Evolutionary conservation across 2,329 filamentous ascomycete genomes (phyloP), one percentile per base, ranked within the genome.

Genomic region (Colletotrichum neosansevieriae): DNA sequence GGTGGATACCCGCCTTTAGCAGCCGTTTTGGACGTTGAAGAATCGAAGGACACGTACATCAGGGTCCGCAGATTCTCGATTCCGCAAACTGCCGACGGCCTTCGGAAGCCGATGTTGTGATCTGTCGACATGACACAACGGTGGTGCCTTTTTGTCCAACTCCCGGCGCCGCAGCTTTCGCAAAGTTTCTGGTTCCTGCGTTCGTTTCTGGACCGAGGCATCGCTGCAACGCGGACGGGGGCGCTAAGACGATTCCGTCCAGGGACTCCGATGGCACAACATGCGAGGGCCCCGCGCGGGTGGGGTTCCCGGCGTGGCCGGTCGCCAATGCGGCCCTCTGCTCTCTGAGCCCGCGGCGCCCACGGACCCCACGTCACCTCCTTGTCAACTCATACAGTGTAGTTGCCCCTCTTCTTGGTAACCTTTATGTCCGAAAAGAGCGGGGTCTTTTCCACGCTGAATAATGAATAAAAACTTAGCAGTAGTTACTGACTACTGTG

Each of bases 221-320:
- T 67, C 60, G 21, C n/a, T 47, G 24, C 32, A 47, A 42, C 47
- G 40, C 45, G 29, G 53, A 54, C 45, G 45, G 58, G 40, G 65
- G 47, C 60, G 60, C 65, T 68, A 68, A 21, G 45, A 68, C 53
- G 38, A 64, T 68, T 68, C 29, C 36, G 58, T 63, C 44, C 38
- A 67, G 51, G 59, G 51, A 63, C 58, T 63, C 58, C 58, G 58
- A 57, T 42, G 24, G 21, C 47, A 65, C 36, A 24, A 54, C 62
- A 58, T 21, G 21, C 36, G 38, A 51, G 32, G 12, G 45, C 60
- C 64, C 60, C 65, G 60, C 60, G 65, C 60, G 53, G 65, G 65
- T 68, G 65, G 65, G 11, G 44, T 58, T 44, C n/a, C 45, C 38
- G 60, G 64, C 64, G 32, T 42, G 10, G 64, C 53, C 38, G 64